Conservation (phyloP, 306 rosid species). For the Lithocarpus polystachyus region DNA sequence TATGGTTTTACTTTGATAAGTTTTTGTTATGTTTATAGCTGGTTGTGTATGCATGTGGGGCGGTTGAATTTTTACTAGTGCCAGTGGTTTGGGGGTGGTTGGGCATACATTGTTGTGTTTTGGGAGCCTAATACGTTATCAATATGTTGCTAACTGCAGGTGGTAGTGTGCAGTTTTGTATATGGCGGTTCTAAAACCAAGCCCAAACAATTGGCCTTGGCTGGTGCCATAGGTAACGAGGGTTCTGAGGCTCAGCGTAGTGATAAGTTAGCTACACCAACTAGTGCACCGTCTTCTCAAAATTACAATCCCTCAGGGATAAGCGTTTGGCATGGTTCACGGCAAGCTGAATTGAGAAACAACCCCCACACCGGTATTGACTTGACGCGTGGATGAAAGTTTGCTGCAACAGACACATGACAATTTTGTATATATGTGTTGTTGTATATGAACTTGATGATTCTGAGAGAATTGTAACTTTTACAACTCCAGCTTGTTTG, state of each 20-base stretch:
- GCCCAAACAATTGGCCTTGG: constrained; percentile 41
- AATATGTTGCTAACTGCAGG: constrained; percentile 44
- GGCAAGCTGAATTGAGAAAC: constrained; percentile 48
- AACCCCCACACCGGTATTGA: constrained; percentile 78
- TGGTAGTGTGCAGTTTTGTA: constrained; percentile 83
- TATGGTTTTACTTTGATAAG: neutral
- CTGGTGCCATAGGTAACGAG: constrained; percentile 32
- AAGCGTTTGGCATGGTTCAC: constrained; percentile 65
- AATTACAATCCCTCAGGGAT: constrained; percentile 48
- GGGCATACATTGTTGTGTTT: neutral
- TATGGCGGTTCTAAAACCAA: constrained; percentile 67
- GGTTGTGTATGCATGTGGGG: neutral
- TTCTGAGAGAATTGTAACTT: constrained; percentile 43
- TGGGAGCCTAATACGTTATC: neutral
- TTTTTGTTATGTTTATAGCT: neutral
- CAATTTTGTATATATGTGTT: constrained; percentile 66
- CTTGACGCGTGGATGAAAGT: constrained; percentile 75
- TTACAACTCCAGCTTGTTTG: constrained; percentile 36
- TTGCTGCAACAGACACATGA: constrained; percentile 49
- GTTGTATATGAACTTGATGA: constrained; percentile 55
- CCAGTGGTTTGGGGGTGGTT: neutral
- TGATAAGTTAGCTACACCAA: constrained; percentile 50
- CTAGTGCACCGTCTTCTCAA: constrained; percentile 51
- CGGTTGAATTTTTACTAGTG: neutral
- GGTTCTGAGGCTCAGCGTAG: constrained; percentile 48